Conservation (phyloP, 1,284 basidiomycete genomes). For the Albatrellus sp. region DNA sequence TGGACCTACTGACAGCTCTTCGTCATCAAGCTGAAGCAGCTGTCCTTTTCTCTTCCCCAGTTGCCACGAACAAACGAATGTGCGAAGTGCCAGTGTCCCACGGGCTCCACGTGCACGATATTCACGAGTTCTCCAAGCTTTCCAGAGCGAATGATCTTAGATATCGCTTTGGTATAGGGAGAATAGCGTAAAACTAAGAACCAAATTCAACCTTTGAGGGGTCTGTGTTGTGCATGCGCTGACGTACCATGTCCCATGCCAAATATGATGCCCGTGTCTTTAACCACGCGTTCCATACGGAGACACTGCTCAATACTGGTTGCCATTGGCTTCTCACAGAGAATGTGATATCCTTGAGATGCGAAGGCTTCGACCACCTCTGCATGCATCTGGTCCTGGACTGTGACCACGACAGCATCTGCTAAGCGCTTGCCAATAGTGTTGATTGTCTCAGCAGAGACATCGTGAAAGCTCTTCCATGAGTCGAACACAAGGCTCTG, state of each 20-base stretch:
- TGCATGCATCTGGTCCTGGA: constrained; percentile 69
- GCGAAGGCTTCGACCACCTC: constrained; percentile 66
- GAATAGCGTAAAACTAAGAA: constrained; percentile 75
- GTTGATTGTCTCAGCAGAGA: constrained; percentile 51
- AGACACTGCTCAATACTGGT: constrained; percentile 63
- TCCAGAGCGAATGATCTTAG: constrained; percentile 59
- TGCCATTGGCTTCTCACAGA: constrained; percentile 88
- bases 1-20: constrained; percentile 74
- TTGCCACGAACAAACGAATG: constrained; percentile 78
- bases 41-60: constrained; percentile 59
- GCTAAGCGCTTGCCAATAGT: constrained; percentile 57
- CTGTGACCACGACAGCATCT: constrained; percentile 68
- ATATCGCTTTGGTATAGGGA: constrained; percentile 63
- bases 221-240: not conserved
- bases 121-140: constrained; percentile 69
- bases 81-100: constrained; percentile 74
- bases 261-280: constrained; percentile 60
- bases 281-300: constrained; percentile 60
- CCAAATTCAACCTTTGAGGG: not conserved
- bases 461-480: constrained; percentile 62
- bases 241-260: constrained; percentile 72
- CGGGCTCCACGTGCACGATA: constrained; percentile 65
- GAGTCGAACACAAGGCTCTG: constrained; percentile 51
- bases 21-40: constrained; percentile 75
- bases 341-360: constrained; percentile 71